Base-by-base conservation (phyloP, 257 asterid species). In the Fraxinus pennsylvanica region DNA sequence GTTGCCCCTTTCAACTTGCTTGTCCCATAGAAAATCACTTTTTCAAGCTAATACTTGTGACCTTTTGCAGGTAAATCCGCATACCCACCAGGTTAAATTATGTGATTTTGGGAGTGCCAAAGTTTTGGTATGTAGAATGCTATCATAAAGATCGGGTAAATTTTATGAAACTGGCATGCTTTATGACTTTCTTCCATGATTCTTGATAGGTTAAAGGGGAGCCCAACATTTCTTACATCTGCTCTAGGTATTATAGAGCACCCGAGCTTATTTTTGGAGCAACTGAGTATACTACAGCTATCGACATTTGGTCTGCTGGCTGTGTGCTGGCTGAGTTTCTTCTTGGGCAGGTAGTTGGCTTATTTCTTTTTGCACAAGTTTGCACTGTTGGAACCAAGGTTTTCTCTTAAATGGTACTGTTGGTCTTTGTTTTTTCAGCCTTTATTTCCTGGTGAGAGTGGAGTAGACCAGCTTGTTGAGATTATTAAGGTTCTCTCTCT, bases 401-500 rank as follows among this genome's bases (percentile, higher is more conserved):
- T 63, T 9, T 63, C 3, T 33, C 68, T 36, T 47, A 47, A 9
- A 14, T 74, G 41, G 25, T 50, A 6, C 41, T 9, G 25, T 33
- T 74, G 47, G 41, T 41, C 59, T 50, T 35, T 78, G 41, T 8
- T 9, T 50, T 78, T 77, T 77, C 89, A 92, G 99, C 99, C 99
- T 74, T 79, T 94, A 84, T 92, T 94, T 89, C 98, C 99, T 69
- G 99, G 99, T 74, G 99, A 94, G 87, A 92, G 98, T 85, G 99
- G 98, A 61, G 99, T 94, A 33, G 99, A 94, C 86, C 99, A 94
- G 86, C 96, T 94, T 80, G 99, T 94, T 82, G 99, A 92, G 90
- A 92, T 94, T 80, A 92, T 94, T 83, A 94, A 94, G 97, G 98
- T 91, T 79, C 80, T 73, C 59, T 81, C 81, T 79, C 79, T 79